Evolutionary conservation across 257 asterid genomes (phyloP).

Genomic region (Coffea eugenioides): DNA sequence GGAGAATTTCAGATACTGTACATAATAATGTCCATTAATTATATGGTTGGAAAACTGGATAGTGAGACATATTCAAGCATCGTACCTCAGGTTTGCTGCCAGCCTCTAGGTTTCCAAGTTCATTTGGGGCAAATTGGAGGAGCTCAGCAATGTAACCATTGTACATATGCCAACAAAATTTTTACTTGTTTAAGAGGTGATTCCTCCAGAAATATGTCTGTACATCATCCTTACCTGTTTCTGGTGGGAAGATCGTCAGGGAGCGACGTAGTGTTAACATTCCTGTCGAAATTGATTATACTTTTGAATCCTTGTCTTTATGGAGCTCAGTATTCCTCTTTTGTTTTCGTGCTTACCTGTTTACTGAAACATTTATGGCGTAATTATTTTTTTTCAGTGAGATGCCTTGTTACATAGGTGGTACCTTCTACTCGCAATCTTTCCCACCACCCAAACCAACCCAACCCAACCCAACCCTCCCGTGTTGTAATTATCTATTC

Average conservation of each 20-base stretch:
- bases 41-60: neutral
- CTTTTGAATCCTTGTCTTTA: neutral
- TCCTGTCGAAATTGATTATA: neutral
- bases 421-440: too few species aligned
- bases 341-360: neutral
- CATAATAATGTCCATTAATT: conserved; percentile 10
- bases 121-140: neutral
- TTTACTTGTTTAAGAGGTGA: neutral
- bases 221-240: neutral
- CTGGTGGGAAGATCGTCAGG: neutral
- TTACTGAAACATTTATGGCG: neutral
- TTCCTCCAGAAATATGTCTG: neutral
- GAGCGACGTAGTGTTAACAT: neutral
- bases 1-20: conserved; percentile 36
- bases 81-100: neutral
- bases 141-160: neutral
- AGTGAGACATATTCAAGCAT: neutral
- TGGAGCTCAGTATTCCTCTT: neutral
- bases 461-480: too few species aligned
- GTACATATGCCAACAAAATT: neutral
- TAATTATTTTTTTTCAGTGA: too few species aligned
- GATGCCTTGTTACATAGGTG: too few species aligned
- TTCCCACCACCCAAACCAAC: too few species aligned
- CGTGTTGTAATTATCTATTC: too few species aligned
- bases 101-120: neutral